These are phyloP conservation scores for Rhizopus microsporus DNA, from an alignment of 371 early-diverging fungal species.

Conservation along the genomic window DNA sequence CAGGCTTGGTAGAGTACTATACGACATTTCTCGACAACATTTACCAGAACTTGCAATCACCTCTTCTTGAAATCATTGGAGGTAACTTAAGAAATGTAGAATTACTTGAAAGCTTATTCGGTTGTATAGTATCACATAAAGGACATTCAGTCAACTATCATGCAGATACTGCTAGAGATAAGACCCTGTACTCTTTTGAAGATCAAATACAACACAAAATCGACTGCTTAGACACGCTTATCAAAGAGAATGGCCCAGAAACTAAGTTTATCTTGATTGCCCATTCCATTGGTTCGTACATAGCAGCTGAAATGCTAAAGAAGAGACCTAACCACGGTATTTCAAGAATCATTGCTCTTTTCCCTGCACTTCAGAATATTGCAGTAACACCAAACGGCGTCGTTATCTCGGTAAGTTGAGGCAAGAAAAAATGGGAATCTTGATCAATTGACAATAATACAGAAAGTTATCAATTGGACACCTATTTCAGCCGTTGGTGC, in stretches of 20 bases:
- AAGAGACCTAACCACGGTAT: constrained; percentile 61
- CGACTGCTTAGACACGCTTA: constrained; percentile 59
- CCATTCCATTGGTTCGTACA: constrained; percentile 72
- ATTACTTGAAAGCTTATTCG: neutral
- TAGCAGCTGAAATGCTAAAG: constrained; percentile 56
- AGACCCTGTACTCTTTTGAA: constrained; percentile 43
- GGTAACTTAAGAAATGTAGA: constrained; percentile 30
- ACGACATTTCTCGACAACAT: constrained; percentile 58
- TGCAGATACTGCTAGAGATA: constrained; percentile 15
- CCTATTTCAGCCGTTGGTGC: constrained; percentile 38
- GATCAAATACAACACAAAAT: constrained; percentile 74
- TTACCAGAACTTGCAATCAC: constrained; percentile 28
- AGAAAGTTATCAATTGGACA: constrained; percentile 45
- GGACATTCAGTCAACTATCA: constrained; percentile 52
- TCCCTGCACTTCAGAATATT: constrained; percentile 80
- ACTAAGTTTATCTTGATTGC: constrained; percentile 64
- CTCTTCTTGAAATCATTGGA: constrained; percentile 55
- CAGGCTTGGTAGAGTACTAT: constrained; percentile 76
- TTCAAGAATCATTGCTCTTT: constrained; percentile 65
- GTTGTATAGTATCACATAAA: constrained; percentile 53
- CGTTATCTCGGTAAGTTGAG: constrained; percentile 49
- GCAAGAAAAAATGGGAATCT: neutral
- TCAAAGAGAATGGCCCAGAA: constrained; percentile 44
- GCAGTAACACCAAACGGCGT: constrained; percentile 76
- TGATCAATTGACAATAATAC: neutral